Conservation (phyloP, 345 rosid species). For the Trapa bicornis region DNA sequence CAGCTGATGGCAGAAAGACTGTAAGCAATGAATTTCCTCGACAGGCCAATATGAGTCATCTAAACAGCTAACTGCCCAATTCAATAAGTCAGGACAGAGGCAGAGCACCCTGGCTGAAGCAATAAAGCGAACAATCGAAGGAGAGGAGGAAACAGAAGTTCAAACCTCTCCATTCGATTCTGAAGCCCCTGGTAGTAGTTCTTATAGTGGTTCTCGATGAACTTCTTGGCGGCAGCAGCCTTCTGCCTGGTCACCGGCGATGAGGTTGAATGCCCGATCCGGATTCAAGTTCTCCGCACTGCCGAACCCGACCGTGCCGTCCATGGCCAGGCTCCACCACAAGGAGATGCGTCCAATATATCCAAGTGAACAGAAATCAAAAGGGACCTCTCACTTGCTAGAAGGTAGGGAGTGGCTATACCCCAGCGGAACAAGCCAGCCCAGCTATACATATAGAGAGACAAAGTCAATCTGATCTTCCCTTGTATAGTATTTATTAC, state of each 20-base stretch:
- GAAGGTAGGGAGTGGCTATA: slow-evolving; percentile 1
- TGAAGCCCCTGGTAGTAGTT: slow-evolving; percentile 84
- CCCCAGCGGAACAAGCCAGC: not conserved
- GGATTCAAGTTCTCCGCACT: slow-evolving; percentile 46
- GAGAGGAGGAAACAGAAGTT: not conserved
- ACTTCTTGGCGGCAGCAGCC: slow-evolving; percentile 95
- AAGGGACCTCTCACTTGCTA: not conserved
- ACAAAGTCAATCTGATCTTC: not conserved
- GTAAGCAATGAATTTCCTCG: not conserved
- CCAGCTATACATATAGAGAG: not conserved
- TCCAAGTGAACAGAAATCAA: not conserved
- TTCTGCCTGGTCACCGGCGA: slow-evolving; percentile 96
- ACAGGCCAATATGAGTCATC: not conserved
- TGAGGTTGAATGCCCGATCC: slow-evolving; percentile 47
- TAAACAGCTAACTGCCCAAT: not conserved
- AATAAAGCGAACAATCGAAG: not conserved
- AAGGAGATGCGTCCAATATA: not conserved
- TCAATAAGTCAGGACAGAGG: not conserved
- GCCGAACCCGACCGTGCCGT: slow-evolving; percentile 62
- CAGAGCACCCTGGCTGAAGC: not conserved
- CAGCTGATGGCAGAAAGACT: not conserved
- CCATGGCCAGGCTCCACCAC: slow-evolving; percentile 26
- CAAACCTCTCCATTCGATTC: slow-evolving; percentile 84
- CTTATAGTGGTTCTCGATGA: slow-evolving; percentile 94
- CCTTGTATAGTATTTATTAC: too few relatives aligned